Base-by-base conservation (phyloP, 2,329 filamentous ascomycete species). In the Aspergillus quadrilineatus region DNA sequence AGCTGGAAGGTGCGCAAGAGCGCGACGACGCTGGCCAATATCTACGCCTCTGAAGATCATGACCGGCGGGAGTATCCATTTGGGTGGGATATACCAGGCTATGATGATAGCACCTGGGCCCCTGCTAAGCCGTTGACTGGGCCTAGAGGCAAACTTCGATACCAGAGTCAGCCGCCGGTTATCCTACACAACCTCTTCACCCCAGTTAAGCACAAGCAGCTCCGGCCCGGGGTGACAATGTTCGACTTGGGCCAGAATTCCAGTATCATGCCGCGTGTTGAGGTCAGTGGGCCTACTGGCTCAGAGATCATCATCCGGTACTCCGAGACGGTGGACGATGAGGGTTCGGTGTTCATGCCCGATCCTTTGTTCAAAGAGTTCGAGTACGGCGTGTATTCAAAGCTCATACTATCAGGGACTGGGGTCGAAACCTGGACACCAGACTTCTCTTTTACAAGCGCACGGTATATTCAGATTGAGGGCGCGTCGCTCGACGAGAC, bases 351-450 rank as follows among this genome's bases (percentile, higher is more conserved):
- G 15, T 46, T 65, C 17, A 66, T 66, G 63, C 64, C 64, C 1
- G 64, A 66, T 22, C 63, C 63, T 12, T 50, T 66, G 4, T 66
- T 66, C 53, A 66, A 65, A 28, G 55, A 66, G 22, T 66, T 65
- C 22, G 64, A 66, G 49, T 59, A 61, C 0, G 63, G 62, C 6
- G 62, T 66, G 1, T 65, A 62, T 48, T 60, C 64, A 7, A 61
- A 53, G 6, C 55, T 66, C 28, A 56, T 36, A 12, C 56, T 66
- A 12, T 52, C 63, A 6, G 64, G 63, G 1, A 61, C 59, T 9
- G 60, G 60, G 6, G 15, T 12, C 0, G 63, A 66, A 44, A 57
- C 15, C 1, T 66, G 64, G 64, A 60, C 60, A 6, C 63, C 64
- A 1, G 64, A 66, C 48, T 66, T 66, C 42, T 60, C 63, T 6